Percentiles rank a stretch among this genome's conserved stretches.
Conservation (phyloP, 2,329 filamentous ascomycete genomes). For the Diatrype stigma region DNA sequence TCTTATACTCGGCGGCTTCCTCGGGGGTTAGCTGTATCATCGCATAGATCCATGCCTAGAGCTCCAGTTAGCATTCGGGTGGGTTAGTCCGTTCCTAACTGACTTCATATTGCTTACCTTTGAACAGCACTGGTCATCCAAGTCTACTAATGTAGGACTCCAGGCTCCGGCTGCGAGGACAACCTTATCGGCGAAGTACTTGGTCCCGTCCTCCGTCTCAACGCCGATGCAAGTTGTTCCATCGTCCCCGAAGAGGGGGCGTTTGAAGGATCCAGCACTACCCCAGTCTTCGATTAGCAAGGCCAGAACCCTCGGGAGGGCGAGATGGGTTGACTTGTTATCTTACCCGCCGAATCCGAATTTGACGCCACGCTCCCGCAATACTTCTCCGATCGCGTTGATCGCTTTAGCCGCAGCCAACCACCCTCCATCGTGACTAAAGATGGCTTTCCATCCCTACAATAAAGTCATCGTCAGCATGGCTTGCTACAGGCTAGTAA, state of each 20-base stretch:
- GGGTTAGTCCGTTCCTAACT: not conserved
- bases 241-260: conserved; percentile 34
- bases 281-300: conserved; percentile 1
- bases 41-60: conserved; percentile 40
- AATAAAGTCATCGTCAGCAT: conserved; percentile 1
- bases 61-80: conserved; percentile 4
- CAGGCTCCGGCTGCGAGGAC: conserved; percentile 38
- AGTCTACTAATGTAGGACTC: conserved; percentile 31
- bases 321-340: not conserved
- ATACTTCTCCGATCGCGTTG: conserved; percentile 37
- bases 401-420: conserved; percentile 43
- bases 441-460: conserved; percentile 42
- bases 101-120: conserved; percentile 17
- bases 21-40: conserved; percentile 38
- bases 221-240: conserved; percentile 34
- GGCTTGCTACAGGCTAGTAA: not conserved
- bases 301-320: not conserved
- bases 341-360: conserved; percentile 36
- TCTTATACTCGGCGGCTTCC: conserved; percentile 37
- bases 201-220: conserved; percentile 36
- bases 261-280: conserved; percentile 39
- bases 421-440: conserved; percentile 41
- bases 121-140: conserved; percentile 34
- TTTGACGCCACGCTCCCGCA: conserved; percentile 34
- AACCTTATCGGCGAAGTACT: conserved; percentile 39